Conservation (phyloP, 768 basidiomycete genomes). For the Boletus fagicola region DNA sequence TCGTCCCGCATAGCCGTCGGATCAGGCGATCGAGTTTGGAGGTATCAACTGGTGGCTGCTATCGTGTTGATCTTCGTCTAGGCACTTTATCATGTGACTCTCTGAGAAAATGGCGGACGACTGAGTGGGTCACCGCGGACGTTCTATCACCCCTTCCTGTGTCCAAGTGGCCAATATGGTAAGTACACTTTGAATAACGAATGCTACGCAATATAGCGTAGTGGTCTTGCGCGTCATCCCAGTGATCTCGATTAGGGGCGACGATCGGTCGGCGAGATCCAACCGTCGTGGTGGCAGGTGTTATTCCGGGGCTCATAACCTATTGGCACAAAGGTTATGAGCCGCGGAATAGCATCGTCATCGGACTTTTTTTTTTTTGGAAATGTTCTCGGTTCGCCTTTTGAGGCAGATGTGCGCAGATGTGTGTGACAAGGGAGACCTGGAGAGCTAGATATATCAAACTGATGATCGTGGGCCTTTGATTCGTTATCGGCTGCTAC, state of each 20-base stretch:
- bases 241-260: neutral
- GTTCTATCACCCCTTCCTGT: neutral
- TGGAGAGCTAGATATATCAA: neutral
- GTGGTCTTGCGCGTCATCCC: conserved; percentile 3
- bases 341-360: conserved; percentile 16
- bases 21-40: conserved; percentile 5
- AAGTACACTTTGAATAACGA: neutral
- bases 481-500: neutral
- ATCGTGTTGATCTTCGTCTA: conserved; percentile 6
- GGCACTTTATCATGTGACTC: neutral
- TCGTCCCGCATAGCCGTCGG: conserved; percentile 9
- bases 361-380: conserved; percentile 8
- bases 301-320: conserved; percentile 31
- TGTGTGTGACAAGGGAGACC: neutral
- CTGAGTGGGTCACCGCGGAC: conserved; percentile 15
- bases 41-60: neutral
- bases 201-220: conserved; percentile 11
- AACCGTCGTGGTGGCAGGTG: conserved; percentile 12
- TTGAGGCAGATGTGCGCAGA: neutral
- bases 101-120: neutral
- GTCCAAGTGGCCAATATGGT: neutral
- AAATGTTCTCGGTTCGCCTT: neutral
- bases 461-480: neutral
- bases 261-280: conserved; percentile 8
- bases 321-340: conserved; percentile 10